Conservation (phyloP, 495 filamentous ascomycete genomes). For the Bombardia bombarda region DNA sequence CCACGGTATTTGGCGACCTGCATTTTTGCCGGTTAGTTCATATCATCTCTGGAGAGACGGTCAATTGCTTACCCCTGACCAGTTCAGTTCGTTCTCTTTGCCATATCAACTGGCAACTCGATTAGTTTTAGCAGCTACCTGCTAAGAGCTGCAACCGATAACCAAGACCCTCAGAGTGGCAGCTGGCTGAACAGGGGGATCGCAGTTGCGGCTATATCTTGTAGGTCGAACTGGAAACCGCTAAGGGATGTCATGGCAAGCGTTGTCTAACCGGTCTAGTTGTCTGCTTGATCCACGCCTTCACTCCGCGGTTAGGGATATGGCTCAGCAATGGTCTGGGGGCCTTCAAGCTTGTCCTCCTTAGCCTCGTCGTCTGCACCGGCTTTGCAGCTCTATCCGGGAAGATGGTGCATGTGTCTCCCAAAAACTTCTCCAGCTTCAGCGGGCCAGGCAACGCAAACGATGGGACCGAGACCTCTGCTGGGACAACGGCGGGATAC, state of each 20-base stretch:
- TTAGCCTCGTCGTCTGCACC: slow-evolving; percentile 51
- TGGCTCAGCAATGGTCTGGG: slow-evolving; percentile 54
- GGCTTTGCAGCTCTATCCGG: slow-evolving; percentile 40
- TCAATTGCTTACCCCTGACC: neutral
- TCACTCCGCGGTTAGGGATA: slow-evolving; percentile 54
- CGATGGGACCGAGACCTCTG: neutral
- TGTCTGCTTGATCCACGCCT: slow-evolving; percentile 50
- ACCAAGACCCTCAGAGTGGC: slow-evolving; percentile 6
- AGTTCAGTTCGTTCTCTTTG: slow-evolving; percentile 33
- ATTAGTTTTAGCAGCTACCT: slow-evolving; percentile 28
- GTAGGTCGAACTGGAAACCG: slow-evolving; percentile 1
- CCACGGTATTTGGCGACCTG: slow-evolving; percentile 27
- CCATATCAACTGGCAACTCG: slow-evolving; percentile 25
- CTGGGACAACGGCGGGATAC: slow-evolving; percentile 31
- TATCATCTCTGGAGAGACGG: neutral
- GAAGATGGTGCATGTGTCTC: slow-evolving; percentile 2
- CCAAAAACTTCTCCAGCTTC: slow-evolving; percentile 43
- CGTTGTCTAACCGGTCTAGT: slow-evolving; percentile 9
- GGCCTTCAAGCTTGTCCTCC: slow-evolving; percentile 53
- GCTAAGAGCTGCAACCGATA: slow-evolving; percentile 13
- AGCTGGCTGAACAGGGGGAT: slow-evolving; percentile 25
- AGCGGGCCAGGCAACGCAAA: slow-evolving; percentile 18
- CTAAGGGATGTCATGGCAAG: neutral
- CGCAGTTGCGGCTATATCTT: slow-evolving; percentile 34
- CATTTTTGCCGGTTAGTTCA: slow-evolving; percentile 20